Evolutionary conservation across 371 early-diverging fungal species (phyloP), one percentile per base, ranked within the genome.

Genomic region (Syncephalastrum monosporum): DNA sequence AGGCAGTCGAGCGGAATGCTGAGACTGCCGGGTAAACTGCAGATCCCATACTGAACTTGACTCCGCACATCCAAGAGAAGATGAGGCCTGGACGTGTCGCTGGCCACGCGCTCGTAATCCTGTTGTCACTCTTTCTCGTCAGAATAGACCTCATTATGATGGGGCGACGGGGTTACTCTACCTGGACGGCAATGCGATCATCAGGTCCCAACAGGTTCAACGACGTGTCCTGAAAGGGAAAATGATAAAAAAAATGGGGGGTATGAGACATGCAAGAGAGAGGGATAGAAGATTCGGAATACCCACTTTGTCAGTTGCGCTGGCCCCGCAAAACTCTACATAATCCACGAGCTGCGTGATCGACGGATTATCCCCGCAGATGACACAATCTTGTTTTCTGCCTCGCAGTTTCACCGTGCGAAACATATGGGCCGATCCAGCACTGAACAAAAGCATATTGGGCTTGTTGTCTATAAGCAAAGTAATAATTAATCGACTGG

Each of bases 51-150:
- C 64, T 96, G 92, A 8, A 89, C 78, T 41, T 66, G 69, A 19
- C 89, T 90, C 55, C 98, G 87, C 8, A 95, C 94, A 72, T 98
- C 98, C 38, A 98, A 69, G 7, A 96, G 68, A 8, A 96, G 33
- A 71, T 93, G 92, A 2, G 83, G 79, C 16, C 42, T 53, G 14
- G 61, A 38, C 1, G n/a, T 12, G 6, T 48, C 27, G 27, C 42
- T 50, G 24, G 41, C n/a, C 21, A 55, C 38, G 0, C 50, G 25
- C 14, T 50, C 16, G 47, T 57, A 42, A 41, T 33, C 23, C 47
- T 42, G 44, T 21, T 38, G 19, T 57, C 29, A 43, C 23, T 16
- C 27, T 29, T 25, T 56, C 27, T 17, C 52, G 46, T 29, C 42
- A 12, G 38, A 33, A 33, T 41, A 33, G 38, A 1, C 23, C 7